phyloP scores from a whole-genome alignment of 1,139 yeast genomes.

The Nakaseomyces uthaithaninus region DNA sequence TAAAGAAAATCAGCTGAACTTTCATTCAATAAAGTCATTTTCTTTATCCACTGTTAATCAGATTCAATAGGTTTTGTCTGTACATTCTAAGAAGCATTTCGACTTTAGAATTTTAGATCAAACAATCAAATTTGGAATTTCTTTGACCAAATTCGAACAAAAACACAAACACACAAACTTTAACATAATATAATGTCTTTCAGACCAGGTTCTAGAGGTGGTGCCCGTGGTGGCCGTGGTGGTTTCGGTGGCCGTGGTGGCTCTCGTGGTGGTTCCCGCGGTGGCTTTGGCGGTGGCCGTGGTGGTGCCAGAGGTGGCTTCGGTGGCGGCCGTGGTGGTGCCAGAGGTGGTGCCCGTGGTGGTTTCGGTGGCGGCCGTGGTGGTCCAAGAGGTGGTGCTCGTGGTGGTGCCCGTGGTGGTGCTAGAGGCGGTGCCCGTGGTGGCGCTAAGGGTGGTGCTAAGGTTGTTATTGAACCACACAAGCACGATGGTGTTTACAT shows the following conservation, averaged over 20 bases:
- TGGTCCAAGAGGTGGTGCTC: constrained; percentile 57
- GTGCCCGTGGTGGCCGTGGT: constrained; percentile 32
- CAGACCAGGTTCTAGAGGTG: constrained; percentile 46
- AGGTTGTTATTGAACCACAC: constrained; percentile 96
- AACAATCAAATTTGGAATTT: too few species aligned
- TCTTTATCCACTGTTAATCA: neutral
- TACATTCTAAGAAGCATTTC: too few species aligned
- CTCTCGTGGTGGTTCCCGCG: constrained; percentile 37
- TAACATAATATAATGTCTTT: constrained; percentile 39
- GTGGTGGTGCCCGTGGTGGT: constrained; percentile 74
- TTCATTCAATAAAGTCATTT: too few species aligned
- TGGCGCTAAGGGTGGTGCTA: constrained; percentile 82
- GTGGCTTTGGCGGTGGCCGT: constrained; percentile 31
- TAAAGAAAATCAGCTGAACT: too few species aligned
- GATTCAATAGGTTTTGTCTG: too few species aligned
- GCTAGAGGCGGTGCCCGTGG: constrained; percentile 75
- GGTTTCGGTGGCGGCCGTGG: constrained; percentile 43
- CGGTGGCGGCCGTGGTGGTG: constrained; percentile 48
- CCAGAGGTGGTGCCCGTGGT: constrained; percentile 49
- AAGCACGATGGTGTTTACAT: constrained; percentile 97
- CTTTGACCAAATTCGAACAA: neutral
- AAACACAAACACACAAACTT: constrained; percentile 10
- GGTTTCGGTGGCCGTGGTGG: constrained; percentile 24
- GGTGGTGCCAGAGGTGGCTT: constrained; percentile 44
- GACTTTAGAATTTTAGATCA: too few species aligned